These are phyloP conservation scores for Hypoxylon sp. DNA, from an alignment of 2,329 filamentous ascomycete genomes.

Conservation along the genomic window DNA sequence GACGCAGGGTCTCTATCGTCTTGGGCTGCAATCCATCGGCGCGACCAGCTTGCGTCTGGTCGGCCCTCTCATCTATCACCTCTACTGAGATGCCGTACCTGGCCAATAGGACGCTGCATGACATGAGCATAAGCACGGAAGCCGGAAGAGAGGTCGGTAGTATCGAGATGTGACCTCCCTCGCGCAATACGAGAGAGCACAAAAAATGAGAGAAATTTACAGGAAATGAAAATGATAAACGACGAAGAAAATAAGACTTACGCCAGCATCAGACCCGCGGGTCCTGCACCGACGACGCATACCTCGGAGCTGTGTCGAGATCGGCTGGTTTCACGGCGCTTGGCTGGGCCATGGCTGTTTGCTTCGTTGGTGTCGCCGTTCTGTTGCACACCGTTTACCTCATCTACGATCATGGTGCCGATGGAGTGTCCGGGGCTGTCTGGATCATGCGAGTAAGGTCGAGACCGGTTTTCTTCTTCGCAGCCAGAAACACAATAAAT, in stretches of 20 bases:
- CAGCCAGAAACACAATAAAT: slow-evolving; percentile 19
- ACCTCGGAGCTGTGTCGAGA: slow-evolving; percentile 46
- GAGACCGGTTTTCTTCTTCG: slow-evolving; percentile 3
- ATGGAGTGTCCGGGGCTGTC: slow-evolving; percentile 21
- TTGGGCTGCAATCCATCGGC: slow-evolving; percentile 77
- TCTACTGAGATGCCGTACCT: slow-evolving; percentile 71
- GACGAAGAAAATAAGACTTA: slow-evolving; percentile 30
- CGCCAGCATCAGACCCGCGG: slow-evolving; percentile 64
- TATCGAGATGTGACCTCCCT: background rate
- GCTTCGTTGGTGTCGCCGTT: slow-evolving; percentile 33
- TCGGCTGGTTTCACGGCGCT: slow-evolving; percentile 33
- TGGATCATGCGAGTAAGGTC: slow-evolving; percentile 23
- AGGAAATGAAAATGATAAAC: slow-evolving; percentile 1
- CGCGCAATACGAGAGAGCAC: slow-evolving; percentile 31
- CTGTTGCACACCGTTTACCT: slow-evolving; percentile 34
- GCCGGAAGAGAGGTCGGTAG: background rate
- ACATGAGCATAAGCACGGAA: slow-evolving; percentile 25
- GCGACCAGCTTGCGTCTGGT: slow-evolving; percentile 72
- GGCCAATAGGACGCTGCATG: slow-evolving; percentile 57
- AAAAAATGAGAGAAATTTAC: background rate
- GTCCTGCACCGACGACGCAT: slow-evolving; percentile 63
- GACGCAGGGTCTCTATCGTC: slow-evolving; percentile 78
- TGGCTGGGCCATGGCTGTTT: slow-evolving; percentile 31
- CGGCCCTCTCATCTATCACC: slow-evolving; percentile 72
- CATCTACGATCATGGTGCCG: slow-evolving; percentile 37